phyloP scores from a whole-genome alignment of 345 rosid genomes.

The Salix suchowensis region DNA sequence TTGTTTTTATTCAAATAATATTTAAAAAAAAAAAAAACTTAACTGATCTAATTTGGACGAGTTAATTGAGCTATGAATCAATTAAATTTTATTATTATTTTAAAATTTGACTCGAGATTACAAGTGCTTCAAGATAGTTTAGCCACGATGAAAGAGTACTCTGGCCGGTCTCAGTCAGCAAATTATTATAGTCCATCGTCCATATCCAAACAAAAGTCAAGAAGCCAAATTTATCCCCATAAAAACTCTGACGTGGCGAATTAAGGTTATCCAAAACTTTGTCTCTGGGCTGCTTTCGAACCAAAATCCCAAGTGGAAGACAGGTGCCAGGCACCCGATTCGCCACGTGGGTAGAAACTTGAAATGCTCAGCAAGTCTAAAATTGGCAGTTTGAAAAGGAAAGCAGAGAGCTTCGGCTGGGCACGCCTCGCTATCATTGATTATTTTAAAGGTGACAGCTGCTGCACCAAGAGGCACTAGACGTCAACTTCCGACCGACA shows the following conservation, averaged over 20 bases:
- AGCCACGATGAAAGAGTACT: accelerated
- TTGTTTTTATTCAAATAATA: too few relatives aligned
- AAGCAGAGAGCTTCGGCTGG: background rate
- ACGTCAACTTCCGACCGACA: background rate
- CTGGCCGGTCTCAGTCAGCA: too few relatives aligned
- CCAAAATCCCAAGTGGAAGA: background rate
- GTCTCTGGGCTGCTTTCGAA: background rate
- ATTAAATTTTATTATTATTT: too few relatives aligned
- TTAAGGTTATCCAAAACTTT: background rate
- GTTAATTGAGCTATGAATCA: too few relatives aligned
- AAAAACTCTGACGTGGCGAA: background rate
- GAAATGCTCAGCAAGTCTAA: background rate
- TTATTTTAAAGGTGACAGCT: background rate
- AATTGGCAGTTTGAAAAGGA: background rate
- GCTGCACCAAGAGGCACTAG: background rate
- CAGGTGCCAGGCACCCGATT: background rate
- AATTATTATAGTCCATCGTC: too few relatives aligned
- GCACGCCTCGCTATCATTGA: too few relatives aligned
- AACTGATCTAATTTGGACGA: too few relatives aligned
- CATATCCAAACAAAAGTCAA: too few relatives aligned
- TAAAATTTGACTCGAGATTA: too few relatives aligned
- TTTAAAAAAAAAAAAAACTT: too few relatives aligned
- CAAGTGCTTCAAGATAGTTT: too few relatives aligned
- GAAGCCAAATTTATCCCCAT: too few relatives aligned
- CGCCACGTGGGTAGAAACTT: background rate